Evolutionary conservation across 768 basidiomycete species (phyloP).

Genomic region (Amanita exitialis): DNA sequence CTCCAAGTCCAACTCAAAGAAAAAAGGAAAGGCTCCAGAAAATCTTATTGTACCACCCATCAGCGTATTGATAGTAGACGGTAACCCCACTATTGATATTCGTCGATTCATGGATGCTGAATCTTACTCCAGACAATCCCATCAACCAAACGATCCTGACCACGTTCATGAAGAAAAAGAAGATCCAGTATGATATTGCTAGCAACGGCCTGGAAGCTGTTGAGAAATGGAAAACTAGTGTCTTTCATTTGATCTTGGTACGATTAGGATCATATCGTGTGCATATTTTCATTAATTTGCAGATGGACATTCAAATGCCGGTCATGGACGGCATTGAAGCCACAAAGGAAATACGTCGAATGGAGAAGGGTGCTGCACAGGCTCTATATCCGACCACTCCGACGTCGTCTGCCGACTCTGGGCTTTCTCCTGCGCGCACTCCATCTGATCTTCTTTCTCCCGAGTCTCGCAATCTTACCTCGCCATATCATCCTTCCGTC

Average conservation of each 20-base stretch:
- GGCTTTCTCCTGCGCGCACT: constrained; percentile 23
- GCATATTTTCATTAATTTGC: constrained; percentile 5
- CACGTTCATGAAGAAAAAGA: constrained; percentile 95
- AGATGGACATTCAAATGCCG: constrained; percentile 99
- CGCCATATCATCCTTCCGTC: constrained; percentile 84
- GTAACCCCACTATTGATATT: constrained; percentile 32
- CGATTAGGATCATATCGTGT: constrained; percentile 16
- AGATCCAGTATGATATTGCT: constrained; percentile 90
- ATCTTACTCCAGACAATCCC: constrained; percentile 68
- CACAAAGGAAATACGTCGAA: constrained; percentile 86
- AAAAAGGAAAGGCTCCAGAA: constrained; percentile 41
- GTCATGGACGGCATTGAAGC: constrained; percentile 98
- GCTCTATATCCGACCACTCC: constrained; percentile 54
- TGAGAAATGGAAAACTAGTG: constrained; percentile 86
- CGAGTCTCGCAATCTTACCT: constrained; percentile 37
- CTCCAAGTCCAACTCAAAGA: constrained; percentile 31
- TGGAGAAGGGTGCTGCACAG: constrained; percentile 61
- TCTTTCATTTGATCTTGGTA: constrained; percentile 93
- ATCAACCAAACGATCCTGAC: constrained; percentile 97
- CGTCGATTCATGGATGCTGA: constrained; percentile 9
- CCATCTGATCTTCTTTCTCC: constrained; percentile 43
- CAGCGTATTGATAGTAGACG: constrained; percentile 96
- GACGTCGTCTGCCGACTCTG: constrained; percentile 51
- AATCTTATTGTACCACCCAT: constrained; percentile 88
- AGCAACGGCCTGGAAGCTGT: constrained; percentile 95